phyloP scores from a whole-genome alignment of 768 basidiomycete species.

The Phanerodontia chrysosporium region DNA sequence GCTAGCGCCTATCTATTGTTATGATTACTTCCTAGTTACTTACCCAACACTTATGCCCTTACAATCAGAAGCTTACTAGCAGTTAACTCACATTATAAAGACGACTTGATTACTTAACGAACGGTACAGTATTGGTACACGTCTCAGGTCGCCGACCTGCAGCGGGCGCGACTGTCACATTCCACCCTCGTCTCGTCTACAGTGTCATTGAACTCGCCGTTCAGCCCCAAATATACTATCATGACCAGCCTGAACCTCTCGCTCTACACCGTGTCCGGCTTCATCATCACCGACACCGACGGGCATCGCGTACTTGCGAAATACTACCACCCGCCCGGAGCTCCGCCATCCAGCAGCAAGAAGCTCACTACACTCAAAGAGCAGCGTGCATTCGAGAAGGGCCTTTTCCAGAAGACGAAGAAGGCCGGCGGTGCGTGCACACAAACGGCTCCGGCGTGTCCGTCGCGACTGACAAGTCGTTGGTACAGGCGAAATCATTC shows the following conservation, averaged over 20 bases:
- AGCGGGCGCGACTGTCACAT: background rate
- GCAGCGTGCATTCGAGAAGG: conserved; percentile 93
- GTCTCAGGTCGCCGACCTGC: background rate
- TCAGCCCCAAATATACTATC: background rate
- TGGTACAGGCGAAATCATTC: conserved; percentile 84
- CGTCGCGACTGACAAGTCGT: too few species aligned
- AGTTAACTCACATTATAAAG: too few species aligned
- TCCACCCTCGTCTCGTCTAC: background rate
- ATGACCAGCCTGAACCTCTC: conserved; percentile 62
- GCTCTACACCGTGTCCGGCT: conserved; percentile 81
- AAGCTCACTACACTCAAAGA: conserved; percentile 76
- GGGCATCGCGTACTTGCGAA: conserved; percentile 94
- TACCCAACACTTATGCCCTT: background rate
- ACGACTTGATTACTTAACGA: too few species aligned
- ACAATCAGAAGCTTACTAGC: too few species aligned
- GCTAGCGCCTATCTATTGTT: background rate
- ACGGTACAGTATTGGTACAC: too few species aligned
- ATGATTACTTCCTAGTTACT: background rate
- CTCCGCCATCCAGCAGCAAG: conserved; percentile 57
- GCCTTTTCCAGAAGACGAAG: conserved; percentile 92
- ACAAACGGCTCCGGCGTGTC: background rate
- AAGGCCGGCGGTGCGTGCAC: conserved; percentile 74
- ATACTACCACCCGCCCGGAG: conserved; percentile 79
- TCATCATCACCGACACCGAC: conserved; percentile 92
- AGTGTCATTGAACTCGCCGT: too few species aligned